Evolutionary conservation across 306 rosid species (phyloP), one percentile per base, ranked within the genome.

Genomic region (Cicer chorassanicum): DNA sequence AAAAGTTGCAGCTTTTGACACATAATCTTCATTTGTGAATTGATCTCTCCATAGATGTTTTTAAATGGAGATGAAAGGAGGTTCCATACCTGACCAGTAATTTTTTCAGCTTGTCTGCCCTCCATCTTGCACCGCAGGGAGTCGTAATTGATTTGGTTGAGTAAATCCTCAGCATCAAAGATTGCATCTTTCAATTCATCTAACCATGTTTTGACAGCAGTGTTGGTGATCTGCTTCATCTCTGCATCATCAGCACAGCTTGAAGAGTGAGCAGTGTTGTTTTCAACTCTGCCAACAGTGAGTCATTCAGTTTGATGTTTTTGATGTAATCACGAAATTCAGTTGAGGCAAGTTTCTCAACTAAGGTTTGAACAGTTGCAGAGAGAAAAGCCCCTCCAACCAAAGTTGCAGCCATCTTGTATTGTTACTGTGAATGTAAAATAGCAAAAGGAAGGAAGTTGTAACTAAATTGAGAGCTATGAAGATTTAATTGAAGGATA

Each of bases 61-160:
- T 73, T 82, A 45, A 61, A 74, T 39, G 81, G 59, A 42, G 46
- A 19, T 4, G 75, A 46, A 14, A 85, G 76, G 38, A 82, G 69
- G n/a, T 73, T 86, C 85, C 86, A 77, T 42, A 85, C 86, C 78
- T 51, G 51, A 48, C 49, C 29, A 1, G 73, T 38, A 40, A 4
- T 4, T 42, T 72, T 74, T 53, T 12, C n/a, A 14, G 39, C 24
- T 16, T 43, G 39, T 1, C 0, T 7, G 6, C 6, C 11, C 69
- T 73, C 66, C 49, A 42, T 6, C 39, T 42, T 65, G 53, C 15
- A 65, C 42, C 53, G 9, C 14, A 42, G 39, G 0, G 70, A 14
- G 1, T 69, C 62, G 2, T 38, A 49, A 1, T 15, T 50, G 4
- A 80, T 61, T 38, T 21, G 40, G 9, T 72, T 24, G 0, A 72